Evolutionary conservation across 441 rosid genomes (phyloP), one percentile per base, ranked within the genome.

Genomic region (Aleurites moluccanus): DNA sequence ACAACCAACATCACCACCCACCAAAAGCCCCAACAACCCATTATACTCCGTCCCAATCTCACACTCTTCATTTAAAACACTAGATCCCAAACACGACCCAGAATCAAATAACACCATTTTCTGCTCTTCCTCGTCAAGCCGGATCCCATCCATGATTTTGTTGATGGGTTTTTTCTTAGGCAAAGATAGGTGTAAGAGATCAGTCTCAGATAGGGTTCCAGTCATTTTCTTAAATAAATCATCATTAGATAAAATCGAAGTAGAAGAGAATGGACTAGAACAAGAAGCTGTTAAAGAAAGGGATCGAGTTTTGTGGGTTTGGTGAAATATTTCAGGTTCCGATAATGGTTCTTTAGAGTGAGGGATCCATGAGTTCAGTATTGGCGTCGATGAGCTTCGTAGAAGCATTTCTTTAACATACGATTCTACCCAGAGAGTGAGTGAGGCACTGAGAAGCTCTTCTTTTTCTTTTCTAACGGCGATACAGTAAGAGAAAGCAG

Each of bases 361-460:
- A 5, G 89, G 82, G 15, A 76, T 60, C 89, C 90, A 83, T 10
- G 98, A 83, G 28, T 85, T 85, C 23, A 86, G 84, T 49, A 90
- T 0, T 21, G 97, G 96, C 28, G 92, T 85, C 30, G 98, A 93
- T 11, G 96, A 79, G 70, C 94, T 89, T 18, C 96, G 79, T 16
- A 93, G 61, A 53, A 93, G 90, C 98, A 93, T 27, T 6, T 52
- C 4, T 33, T 20, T 16, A 16, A 3, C n/a, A n/a, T n/a, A n/a
- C n/a, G n/a, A n/a, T n/a, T n/a, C n/a, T n/a, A n/a, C n/a, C n/a
- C n/a, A n/a, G n/a, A n/a, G n/a, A n/a, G n/a, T n/a, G n/a, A n/a
- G n/a, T n/a, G n/a, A 86, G 10, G 20, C 10, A 25, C 35, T 11
- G 16, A 86, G 25, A 6, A 27, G 10, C 18, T 40, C 2, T 23